These are phyloP conservation scores for Pisolithus tinctorius DNA, from an alignment of 768 basidiomycete species.

Conservation along the genomic window DNA sequence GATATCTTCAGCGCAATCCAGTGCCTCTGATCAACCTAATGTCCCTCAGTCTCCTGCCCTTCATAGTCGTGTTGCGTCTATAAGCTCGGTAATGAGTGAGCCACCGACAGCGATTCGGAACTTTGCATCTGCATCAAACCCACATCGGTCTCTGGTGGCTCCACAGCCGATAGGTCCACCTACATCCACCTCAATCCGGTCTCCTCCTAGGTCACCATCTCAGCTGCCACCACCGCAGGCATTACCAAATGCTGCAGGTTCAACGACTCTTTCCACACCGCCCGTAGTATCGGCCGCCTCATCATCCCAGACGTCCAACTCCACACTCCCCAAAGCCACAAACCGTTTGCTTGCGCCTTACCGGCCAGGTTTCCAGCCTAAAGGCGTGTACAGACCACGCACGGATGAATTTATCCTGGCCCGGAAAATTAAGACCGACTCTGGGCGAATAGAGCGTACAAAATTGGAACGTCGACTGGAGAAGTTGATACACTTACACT, in stretches of 20 bases:
- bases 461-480: conserved; percentile 83
- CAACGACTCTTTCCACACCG: conserved; percentile 7
- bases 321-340: conserved; percentile 16
- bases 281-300: conserved; percentile 13
- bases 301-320: conserved; percentile 18
- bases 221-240: conserved; percentile 8
- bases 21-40: conserved; percentile 14
- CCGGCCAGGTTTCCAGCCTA: conserved; percentile 90
- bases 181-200: conserved; percentile 3
- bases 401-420: conserved; percentile 72
- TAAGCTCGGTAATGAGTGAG: conserved; percentile 16
- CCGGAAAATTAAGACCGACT: conserved; percentile 32
- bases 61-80: conserved; percentile 27
- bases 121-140: neutral
- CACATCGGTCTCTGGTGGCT: neutral
- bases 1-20: conserved; percentile 12
- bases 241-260: conserved; percentile 6
- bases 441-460: conserved; percentile 67
- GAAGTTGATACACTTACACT: conserved; percentile 76
- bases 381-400: conserved; percentile 68
- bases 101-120: neutral
- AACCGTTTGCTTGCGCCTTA: conserved; percentile 52
- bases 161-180: conserved; percentile 1
- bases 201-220: conserved; percentile 4
- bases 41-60: conserved; percentile 22